Evolutionary conservation across 306 rosid genomes (phyloP), one percentile per base, ranked within the genome.

Genomic region (Trifolium fragiferum): DNA sequence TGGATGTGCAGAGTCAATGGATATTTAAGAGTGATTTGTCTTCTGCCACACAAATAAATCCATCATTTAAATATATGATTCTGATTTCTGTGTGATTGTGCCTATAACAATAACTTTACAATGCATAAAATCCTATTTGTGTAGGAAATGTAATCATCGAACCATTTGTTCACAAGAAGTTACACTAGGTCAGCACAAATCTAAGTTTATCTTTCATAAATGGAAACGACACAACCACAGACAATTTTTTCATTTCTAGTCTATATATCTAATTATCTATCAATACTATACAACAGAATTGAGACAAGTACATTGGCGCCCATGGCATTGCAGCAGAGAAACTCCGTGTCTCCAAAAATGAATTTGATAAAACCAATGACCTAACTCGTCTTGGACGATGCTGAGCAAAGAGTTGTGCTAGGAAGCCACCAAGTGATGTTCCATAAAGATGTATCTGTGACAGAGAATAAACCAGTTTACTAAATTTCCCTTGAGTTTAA

Each of bases 351-450:
- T 90, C 97, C 85, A 94, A 51, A 87, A 84, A 94, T 32, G 99
- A 80, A 84, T 94, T 94, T 72, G 99, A 94, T 23, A 94, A 87
- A 81, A 94, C 76, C 82, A 94, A 85, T 0, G 99, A 94, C 15
- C 96, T 91, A 75, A 94, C 99, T 16, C 99, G 86, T 80, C 97
- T 89, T 66, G 99, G 99, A 33, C 95, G 99, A 84, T 92, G 84
- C 81, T 90, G 99, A 72, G 99, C 96, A 89, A 94, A 94, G 72
- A 94, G 92, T 78, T 94, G 99, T 32, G 99, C 99, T 75, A 94
- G 84, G 87, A 94, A 94, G 51, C 99, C 99, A 60, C 99, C 97
- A 74, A 94, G 97, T 59, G 99, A 92, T 44, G 97, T 94, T 69
- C 99, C 99, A 85, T 92, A 94, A 14, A 94, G 93, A 83, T 94